phyloP scores from a whole-genome alignment of 768 basidiomycete species.

The Trametes cubensis region DNA sequence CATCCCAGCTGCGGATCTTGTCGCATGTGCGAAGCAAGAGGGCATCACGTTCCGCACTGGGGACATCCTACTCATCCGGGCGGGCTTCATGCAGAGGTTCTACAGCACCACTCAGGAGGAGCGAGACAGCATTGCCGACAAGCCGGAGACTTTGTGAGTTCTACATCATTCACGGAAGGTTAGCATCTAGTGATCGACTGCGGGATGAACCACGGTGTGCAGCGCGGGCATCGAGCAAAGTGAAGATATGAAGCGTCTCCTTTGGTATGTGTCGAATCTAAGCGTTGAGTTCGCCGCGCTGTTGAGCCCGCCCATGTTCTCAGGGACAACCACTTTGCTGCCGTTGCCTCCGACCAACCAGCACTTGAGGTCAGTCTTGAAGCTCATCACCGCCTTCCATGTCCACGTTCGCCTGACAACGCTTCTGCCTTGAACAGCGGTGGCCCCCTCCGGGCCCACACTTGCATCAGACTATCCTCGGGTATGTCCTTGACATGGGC shows the following conservation, averaged over 20 bases:
- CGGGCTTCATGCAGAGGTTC: conserved; percentile 66
- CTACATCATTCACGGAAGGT: neutral
- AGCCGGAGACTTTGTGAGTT: conserved; percentile 59
- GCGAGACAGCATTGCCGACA: conserved; percentile 44
- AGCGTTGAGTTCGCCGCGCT: no score
- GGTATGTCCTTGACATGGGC: neutral
- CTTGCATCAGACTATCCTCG: conserved; percentile 19
- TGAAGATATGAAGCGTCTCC: conserved; percentile 70
- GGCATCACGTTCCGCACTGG: conserved; percentile 60
- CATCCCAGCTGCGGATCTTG: conserved; percentile 55
- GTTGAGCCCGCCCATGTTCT: neutral
- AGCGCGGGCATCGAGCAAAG: conserved; percentile 72
- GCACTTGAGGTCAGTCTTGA: conserved; percentile 52
- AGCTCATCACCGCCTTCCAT: no score
- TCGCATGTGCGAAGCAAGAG: conserved; percentile 59
- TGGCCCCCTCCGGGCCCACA: conserved; percentile 56
- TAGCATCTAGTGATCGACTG: neutral
- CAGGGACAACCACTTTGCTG: conserved; percentile 77
- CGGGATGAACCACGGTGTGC: neutral
- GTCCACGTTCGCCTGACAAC: neutral
- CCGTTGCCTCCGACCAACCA: conserved; percentile 69
- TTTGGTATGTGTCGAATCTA: conserved; percentile 50
- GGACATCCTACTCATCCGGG: conserved; percentile 62
- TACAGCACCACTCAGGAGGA: conserved; percentile 45
- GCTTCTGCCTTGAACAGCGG: conserved; percentile 39